Percentiles rank a stretch among this genome's conserved stretches.
Evolutionary conservation across 169 alveolate genomes (phyloP).

Genomic region (Plasmodium gaboni): DNA sequence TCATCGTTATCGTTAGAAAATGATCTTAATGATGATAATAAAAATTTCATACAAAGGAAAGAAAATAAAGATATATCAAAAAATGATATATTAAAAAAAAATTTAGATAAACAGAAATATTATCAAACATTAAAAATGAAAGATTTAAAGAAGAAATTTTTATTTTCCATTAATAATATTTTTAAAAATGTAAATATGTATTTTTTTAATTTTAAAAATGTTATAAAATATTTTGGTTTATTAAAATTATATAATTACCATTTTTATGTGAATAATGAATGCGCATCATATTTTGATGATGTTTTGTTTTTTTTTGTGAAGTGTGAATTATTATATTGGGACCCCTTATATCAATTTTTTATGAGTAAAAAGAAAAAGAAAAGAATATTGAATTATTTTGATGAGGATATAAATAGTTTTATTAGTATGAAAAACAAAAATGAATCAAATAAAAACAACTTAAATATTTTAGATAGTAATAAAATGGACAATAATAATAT

Average conservation of each 20-base stretch:
- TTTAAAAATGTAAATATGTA: constrained; percentile 30
- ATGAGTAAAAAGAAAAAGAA: constrained; percentile 34
- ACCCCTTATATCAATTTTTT: constrained; percentile 60
- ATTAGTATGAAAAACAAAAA: neutral
- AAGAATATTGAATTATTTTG: neutral
- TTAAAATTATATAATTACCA: constrained; percentile 47
- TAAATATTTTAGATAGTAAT: no score
- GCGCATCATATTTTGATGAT: constrained; percentile 20
- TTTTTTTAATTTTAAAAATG: constrained; percentile 69
- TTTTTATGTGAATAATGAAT: constrained; percentile 21
- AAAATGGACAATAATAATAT: neutral
- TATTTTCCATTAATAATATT: constrained; percentile 15
- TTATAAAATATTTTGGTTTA: constrained; percentile 54
- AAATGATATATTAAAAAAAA: neutral
- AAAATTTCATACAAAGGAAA: neutral
- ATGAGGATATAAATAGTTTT: neutral
- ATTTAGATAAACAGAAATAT: constrained; percentile 38
- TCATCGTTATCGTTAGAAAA: neutral
- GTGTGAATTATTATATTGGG: constrained; percentile 67
- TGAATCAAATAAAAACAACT: neutral
- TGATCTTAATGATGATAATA: neutral
- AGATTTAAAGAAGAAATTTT: constrained; percentile 14
- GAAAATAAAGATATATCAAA: neutral
- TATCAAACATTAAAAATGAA: constrained; percentile 54
- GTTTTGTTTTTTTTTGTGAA: constrained; percentile 60